A percentile compares a stretch with the other conserved stretches of the same genome.
Evolutionary conservation across 306 rosid genomes (phyloP).

Genomic region (Cicer pinnatifidum): DNA sequence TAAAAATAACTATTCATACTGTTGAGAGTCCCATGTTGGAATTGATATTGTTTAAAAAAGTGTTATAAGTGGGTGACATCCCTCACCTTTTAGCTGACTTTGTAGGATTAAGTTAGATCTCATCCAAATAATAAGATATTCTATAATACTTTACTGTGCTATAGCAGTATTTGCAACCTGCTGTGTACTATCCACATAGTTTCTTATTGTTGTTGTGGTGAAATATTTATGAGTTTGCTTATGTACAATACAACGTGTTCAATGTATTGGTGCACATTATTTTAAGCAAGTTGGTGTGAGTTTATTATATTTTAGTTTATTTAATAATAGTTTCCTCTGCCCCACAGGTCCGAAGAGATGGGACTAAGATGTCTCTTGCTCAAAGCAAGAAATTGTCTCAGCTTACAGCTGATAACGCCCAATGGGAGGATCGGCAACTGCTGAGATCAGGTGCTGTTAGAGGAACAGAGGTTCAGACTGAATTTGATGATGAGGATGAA

Average conservation of each 20-base stretch:
- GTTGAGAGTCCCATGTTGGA: too few species aligned
- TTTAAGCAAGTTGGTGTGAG: conserved; percentile 19
- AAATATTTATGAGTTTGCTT: conserved; percentile 15
- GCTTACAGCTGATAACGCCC: conserved; percentile 94
- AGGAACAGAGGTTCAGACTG: conserved; percentile 98
- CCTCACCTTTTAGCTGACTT: too few species aligned
- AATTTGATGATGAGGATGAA: conserved; percentile 97
- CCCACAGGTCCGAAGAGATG: conserved; percentile 83
- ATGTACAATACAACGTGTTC: conserved; percentile 1
- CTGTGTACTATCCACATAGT: neutral
- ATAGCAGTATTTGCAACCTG: conserved; percentile 8
- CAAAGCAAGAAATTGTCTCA: conserved; percentile 95
- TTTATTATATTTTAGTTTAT: conserved; percentile 19
- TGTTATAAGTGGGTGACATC: too few species aligned
- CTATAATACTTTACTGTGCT: neutral
- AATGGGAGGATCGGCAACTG: conserved; percentile 97
- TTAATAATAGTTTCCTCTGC: conserved; percentile 30
- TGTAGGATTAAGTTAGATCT: neutral
- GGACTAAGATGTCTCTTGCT: conserved; percentile 95
- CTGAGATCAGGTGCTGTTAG: conserved; percentile 97
- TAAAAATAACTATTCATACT: conserved; percentile 6
- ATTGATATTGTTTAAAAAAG: too few species aligned
- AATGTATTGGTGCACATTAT: conserved; percentile 13
- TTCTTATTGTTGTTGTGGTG: conserved; percentile 20
- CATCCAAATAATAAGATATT: neutral